phyloP scores from a whole-genome alignment of 306 rosid genomes.

The Hippophae gyantsensis region DNA sequence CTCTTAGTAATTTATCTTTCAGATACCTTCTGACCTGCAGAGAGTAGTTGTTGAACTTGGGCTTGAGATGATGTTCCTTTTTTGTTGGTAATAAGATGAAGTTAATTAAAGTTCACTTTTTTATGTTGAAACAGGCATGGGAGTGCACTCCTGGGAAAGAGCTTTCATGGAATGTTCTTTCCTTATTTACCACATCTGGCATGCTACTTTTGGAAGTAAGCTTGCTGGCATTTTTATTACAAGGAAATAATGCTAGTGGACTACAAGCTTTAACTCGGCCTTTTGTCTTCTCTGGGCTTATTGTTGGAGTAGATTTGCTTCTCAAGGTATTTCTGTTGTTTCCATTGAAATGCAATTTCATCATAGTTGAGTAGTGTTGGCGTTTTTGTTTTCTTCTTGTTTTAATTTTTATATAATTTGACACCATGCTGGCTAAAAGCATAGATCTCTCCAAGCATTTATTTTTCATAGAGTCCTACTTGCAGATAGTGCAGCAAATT shows the following conservation, averaged over 20 bases:
- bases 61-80: too few species aligned
- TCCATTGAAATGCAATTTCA: not conserved
- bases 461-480: too few species aligned
- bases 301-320: conserved; percentile 47
- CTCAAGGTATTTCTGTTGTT: conserved; percentile 46
- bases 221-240: conserved; percentile 57
- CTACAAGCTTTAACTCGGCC: conserved; percentile 44
- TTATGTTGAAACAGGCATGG: conserved; percentile 35
- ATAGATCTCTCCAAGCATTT: too few species aligned
- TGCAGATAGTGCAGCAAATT: too few species aligned
- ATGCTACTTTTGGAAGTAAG: conserved; percentile 65
- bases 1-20: not conserved
- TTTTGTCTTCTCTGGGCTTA: conserved; percentile 42
- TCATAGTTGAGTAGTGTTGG: too few species aligned
- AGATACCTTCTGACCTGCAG: too few species aligned
- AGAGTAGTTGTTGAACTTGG: too few species aligned
- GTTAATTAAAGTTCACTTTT: not conserved
- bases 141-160: conserved; percentile 59
- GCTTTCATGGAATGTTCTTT: conserved; percentile 51
- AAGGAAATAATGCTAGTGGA: conserved; percentile 43
- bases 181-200: conserved; percentile 49
- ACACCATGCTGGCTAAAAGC: too few species aligned
- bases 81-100: too few species aligned
- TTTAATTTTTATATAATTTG: too few species aligned
- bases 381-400: too few species aligned